Evolutionary conservation across 495 filamentous ascomycete genomes (phyloP).

Genomic region (Bombardia bombarda): DNA sequence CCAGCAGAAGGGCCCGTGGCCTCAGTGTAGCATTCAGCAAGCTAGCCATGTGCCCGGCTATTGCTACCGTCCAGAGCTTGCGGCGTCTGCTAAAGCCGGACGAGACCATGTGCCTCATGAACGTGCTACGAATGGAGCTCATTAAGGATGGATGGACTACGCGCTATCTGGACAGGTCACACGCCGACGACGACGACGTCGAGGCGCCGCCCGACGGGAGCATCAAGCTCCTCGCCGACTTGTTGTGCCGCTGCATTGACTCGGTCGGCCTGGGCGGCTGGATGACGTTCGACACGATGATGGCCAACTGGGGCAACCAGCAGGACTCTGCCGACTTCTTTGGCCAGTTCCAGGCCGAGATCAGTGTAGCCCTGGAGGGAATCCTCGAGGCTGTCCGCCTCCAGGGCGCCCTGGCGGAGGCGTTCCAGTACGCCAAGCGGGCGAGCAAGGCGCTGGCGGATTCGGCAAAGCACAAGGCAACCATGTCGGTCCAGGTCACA

Average conservation of each 20-base stretch:
- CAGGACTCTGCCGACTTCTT: slow-evolving; percentile 56
- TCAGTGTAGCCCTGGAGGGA: slow-evolving; percentile 68
- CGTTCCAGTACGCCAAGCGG: slow-evolving; percentile 54
- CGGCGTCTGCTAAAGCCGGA: slow-evolving; percentile 55
- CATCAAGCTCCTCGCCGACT: slow-evolving; percentile 50
- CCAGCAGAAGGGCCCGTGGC: slow-evolving; percentile 32
- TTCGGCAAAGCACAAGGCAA: slow-evolving; percentile 8
- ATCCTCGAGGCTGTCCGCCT: slow-evolving; percentile 66
- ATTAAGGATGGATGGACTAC: slow-evolving; percentile 61
- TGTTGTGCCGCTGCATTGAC: slow-evolving; percentile 73
- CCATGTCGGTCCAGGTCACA: slow-evolving; percentile 14
- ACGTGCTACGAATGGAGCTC: slow-evolving; percentile 61
- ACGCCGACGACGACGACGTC: slow-evolving; percentile 40
- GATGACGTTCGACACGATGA: slow-evolving; percentile 53
- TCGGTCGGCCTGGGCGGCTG: slow-evolving; percentile 77
- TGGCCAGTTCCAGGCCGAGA: slow-evolving; percentile 59
- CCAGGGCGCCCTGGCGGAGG: slow-evolving; percentile 59
- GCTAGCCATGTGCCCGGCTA: slow-evolving; percentile 54
- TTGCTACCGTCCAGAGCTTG: slow-evolving; percentile 51
- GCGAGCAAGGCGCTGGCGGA: slow-evolving; percentile 24
- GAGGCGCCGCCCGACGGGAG: slow-evolving; percentile 48
- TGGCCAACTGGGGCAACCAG: slow-evolving; percentile 30
- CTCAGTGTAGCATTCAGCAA: slow-evolving; percentile 50
- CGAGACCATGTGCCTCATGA: slow-evolving; percentile 65
- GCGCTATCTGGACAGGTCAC: slow-evolving; percentile 46